These are phyloP conservation scores for Aspergillus versicolor DNA, from an alignment of 2,329 filamentous ascomycete genomes.

Conservation along the genomic window DNA sequence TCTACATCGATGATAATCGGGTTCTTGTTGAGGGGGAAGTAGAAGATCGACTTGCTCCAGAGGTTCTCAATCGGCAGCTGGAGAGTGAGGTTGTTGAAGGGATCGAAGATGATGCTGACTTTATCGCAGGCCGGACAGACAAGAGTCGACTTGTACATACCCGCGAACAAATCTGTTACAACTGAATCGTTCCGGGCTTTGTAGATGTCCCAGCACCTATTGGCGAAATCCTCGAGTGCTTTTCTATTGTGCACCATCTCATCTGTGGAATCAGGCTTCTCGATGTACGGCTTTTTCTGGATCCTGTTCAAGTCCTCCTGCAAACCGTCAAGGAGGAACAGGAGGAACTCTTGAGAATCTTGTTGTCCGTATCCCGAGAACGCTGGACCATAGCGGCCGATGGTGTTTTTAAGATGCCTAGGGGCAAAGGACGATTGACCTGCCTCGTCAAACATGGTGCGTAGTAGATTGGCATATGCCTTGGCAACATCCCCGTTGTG, in stretches of 20 bases:
- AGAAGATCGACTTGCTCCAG: slow-evolving; percentile 73
- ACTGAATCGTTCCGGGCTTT: slow-evolving; percentile 91
- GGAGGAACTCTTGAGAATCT: slow-evolving; percentile 94
- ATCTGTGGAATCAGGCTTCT: slow-evolving; percentile 96
- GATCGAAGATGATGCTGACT: slow-evolving; percentile 97
- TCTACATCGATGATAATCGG: slow-evolving; percentile 76
- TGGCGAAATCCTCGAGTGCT: slow-evolving; percentile 79
- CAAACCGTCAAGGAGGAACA: slow-evolving; percentile 88
- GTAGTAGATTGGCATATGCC: slow-evolving; percentile 73
- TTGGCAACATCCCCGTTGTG: slow-evolving; percentile 85
- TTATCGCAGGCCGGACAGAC: slow-evolving; percentile 89
- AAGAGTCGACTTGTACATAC: slow-evolving; percentile 97
- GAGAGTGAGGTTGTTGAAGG: slow-evolving; percentile 90
- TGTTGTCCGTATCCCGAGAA: slow-evolving; percentile 96
- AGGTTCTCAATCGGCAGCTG: slow-evolving; percentile 84
- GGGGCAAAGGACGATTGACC: slow-evolving; percentile 70
- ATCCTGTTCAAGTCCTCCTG: slow-evolving; percentile 95
- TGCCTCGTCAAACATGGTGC: slow-evolving; percentile 72
- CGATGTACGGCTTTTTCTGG: slow-evolving; percentile 92
- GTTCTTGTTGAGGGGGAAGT: slow-evolving; percentile 70
- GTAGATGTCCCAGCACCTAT: slow-evolving; percentile 88
- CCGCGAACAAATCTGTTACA: slow-evolving; percentile 91
- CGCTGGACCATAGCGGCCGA: slow-evolving; percentile 76
- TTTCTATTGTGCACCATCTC: slow-evolving; percentile 83
- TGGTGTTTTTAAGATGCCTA: slow-evolving; percentile 74